phyloP scores from a whole-genome alignment of 1,139 yeast species.

The Geotrichum macrosporum region DNA sequence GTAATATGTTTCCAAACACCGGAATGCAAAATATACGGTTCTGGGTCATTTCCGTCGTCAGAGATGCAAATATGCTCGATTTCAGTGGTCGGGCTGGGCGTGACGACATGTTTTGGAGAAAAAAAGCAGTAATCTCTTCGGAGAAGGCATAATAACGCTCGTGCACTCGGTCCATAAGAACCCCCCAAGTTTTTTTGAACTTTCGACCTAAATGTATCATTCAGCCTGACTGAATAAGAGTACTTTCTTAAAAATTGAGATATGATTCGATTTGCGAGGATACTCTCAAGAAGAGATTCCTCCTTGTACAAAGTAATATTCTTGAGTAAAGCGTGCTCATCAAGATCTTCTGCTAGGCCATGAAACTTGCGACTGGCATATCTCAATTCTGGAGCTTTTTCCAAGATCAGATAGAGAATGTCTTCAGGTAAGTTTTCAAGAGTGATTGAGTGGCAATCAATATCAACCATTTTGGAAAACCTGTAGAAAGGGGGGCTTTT shows the following conservation, averaged over 20 bases:
- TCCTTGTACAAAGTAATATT: conserved; percentile 7
- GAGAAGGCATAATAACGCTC: conserved; percentile 10
- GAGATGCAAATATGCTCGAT: conserved; percentile 2
- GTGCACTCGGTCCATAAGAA: conserved; percentile 2
- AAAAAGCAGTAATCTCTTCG: conserved; percentile 20
- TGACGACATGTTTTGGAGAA: conserved; percentile 13
- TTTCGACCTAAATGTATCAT: not conserved
- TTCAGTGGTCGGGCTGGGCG: conserved; percentile 11
- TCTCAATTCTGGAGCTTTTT: conserved; percentile 13
- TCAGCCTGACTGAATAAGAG: conserved; percentile 8
- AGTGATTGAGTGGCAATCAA: not conserved
- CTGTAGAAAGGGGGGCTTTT: too few relatives aligned
- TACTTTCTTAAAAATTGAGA: conserved; percentile 5
- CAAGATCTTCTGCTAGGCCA: conserved; percentile 15
- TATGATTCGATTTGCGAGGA: conserved; percentile 3
- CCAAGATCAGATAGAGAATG: conserved; percentile 10
- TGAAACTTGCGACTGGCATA: conserved; percentile 11
- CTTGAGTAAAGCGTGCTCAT: conserved; percentile 10
- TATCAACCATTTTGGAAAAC: not conserved
- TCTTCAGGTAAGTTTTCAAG: conserved; percentile 18
- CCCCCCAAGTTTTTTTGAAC: not conserved
- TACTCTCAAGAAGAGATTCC: conserved; percentile 5
- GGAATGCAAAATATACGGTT: conserved; percentile 7
- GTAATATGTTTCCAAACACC: conserved; percentile 27
- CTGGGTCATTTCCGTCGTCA: not conserved